Evolutionary conservation across 2,329 filamentous ascomycete genomes (phyloP).

Genomic region (Venturia oleaginea): DNA sequence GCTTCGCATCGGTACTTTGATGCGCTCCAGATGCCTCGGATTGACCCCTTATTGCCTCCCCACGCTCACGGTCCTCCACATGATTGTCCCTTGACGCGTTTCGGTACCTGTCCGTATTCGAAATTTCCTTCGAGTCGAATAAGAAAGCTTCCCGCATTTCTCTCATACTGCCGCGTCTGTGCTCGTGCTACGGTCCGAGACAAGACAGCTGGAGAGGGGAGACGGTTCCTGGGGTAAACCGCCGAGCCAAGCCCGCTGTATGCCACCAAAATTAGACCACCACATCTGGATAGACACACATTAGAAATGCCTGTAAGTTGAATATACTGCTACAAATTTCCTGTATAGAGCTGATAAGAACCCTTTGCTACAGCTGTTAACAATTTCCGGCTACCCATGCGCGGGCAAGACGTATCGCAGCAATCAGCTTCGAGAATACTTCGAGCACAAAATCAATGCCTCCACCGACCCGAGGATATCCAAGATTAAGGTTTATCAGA

Average conservation of each 20-base stretch:
- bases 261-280: not conserved
- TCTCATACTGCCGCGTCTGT: not conserved
- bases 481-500: slow-evolving; percentile 58
- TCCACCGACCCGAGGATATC: slow-evolving; percentile 36
- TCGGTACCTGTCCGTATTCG: not conserved
- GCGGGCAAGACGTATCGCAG: slow-evolving; percentile 55
- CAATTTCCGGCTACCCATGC: slow-evolving; percentile 54
- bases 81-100: not conserved
- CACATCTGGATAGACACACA: not conserved
- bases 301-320: not conserved
- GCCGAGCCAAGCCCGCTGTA: not conserved
- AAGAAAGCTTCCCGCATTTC: not conserved
- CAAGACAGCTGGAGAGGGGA: not conserved
- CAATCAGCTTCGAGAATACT: slow-evolving; percentile 55
- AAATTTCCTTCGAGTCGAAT: not conserved
- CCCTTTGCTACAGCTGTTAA: slow-evolving; percentile 40
- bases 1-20: not conserved
- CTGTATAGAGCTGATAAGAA: not conserved
- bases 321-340: not conserved
- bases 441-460: slow-evolving; percentile 36
- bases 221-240: not conserved
- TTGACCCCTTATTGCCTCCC: not conserved
- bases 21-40: not conserved
- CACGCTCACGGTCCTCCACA: not conserved
- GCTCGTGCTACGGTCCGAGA: too few relatives aligned